Conservation (phyloP, 345 rosid species). For the Psidium guajava region DNA sequence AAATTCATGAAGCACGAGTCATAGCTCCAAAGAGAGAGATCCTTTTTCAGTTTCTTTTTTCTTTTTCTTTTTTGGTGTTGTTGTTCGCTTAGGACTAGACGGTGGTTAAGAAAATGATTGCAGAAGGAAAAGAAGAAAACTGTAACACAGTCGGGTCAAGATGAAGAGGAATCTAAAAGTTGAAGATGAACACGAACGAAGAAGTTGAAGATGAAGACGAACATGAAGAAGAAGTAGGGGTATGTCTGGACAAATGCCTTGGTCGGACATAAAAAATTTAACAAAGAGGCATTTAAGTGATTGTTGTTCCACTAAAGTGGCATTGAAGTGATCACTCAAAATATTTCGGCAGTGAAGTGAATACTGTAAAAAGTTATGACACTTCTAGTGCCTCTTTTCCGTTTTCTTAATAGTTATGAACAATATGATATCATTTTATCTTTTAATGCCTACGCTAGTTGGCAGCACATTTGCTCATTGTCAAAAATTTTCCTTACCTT, state of each 20-base stretch:
- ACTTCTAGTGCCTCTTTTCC: too few species aligned
- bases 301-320: background rate
- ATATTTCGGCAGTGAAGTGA: rapidly evolving
- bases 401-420: background rate
- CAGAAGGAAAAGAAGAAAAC: background rate
- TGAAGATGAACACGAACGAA: background rate
- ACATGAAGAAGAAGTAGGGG: background rate
- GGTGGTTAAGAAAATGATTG: background rate
- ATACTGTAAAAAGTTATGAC: background rate
- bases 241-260: background rate
- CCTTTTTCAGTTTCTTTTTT: background rate
- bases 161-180: background rate
- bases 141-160: background rate
- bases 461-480: background rate
- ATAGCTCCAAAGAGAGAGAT: background rate
- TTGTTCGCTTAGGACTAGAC: background rate
- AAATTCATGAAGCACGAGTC: background rate
- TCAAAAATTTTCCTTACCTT: background rate
- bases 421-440: background rate
- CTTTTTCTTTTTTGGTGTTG: background rate
- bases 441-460: background rate
- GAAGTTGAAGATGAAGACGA: background rate
- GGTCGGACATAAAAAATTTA: background rate
- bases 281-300: background rate
- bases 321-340: background rate